Percentiles rank a stretch among this genome's conserved stretches.
Conservation (phyloP, 352 stramenopile species). For the Paralagenidium karlingii region DNA sequence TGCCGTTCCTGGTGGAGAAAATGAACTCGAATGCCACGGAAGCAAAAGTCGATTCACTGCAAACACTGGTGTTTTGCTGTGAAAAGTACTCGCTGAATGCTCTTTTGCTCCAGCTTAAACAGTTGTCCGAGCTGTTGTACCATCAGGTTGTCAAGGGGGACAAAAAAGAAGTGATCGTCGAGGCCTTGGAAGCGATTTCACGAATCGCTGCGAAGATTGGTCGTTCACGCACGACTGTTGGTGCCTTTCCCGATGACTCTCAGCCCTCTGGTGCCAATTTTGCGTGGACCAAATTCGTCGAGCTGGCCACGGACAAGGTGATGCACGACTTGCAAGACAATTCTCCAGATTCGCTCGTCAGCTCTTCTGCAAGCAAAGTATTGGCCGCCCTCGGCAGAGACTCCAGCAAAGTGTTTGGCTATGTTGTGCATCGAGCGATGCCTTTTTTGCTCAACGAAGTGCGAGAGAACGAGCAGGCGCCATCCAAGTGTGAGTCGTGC, state of each 20-base stretch:
- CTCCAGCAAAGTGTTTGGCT: conserved; percentile 42
- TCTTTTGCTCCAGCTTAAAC: conserved; percentile 56
- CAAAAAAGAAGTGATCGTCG: conserved; percentile 66
- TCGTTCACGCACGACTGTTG: conserved; percentile 36
- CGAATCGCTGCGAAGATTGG: conserved; percentile 49
- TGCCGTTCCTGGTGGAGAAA: conserved; percentile 85
- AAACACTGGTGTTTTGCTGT: conserved; percentile 75
- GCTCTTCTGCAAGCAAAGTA: conserved; percentile 54
- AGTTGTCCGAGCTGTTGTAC: conserved; percentile 55
- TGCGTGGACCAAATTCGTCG: conserved; percentile 78
- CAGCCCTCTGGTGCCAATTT: conserved; percentile 26
- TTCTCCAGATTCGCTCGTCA: conserved; percentile 70
- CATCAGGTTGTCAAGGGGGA: conserved; percentile 76
- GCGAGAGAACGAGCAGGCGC: conserved; percentile 21
- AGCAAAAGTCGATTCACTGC: conserved; percentile 66
- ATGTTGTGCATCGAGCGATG: conserved; percentile 55
- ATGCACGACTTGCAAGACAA: conserved; percentile 39
- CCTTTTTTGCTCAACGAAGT: conserved; percentile 25
- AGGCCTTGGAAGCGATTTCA: conserved; percentile 45
- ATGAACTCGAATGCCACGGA: conserved; percentile 54
- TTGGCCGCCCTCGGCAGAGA: conserved; percentile 55
- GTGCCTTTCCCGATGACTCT: too few relatives aligned
- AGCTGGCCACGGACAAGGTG: conserved; percentile 28
- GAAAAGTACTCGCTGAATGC: conserved; percentile 70
- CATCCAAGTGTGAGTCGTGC: conserved; percentile 53